These are phyloP conservation scores for Coemansia sp. DNA, from an alignment of 192 early-diverging fungal species.

Conservation along the genomic window DNA sequence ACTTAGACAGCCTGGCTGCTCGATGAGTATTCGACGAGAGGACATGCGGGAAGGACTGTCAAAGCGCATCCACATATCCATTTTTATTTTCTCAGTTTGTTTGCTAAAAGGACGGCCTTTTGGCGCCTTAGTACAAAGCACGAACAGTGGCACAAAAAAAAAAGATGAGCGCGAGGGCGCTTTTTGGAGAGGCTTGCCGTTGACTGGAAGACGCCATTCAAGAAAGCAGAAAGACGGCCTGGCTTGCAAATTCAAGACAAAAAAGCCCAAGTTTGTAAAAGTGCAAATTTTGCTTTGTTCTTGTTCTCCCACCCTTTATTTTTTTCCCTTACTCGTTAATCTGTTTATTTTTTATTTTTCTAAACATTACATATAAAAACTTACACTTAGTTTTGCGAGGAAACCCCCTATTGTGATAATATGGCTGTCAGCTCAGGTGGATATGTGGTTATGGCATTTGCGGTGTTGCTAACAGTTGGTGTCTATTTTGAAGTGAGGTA, in stretches of 20 bases:
- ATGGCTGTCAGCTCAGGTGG: too few relatives aligned
- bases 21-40: neutral
- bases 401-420: too few relatives aligned
- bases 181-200: neutral
- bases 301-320: neutral
- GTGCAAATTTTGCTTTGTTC: neutral
- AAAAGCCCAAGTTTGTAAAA: neutral
- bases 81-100: neutral
- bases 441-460: neutral
- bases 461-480: neutral
- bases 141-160: neutral
- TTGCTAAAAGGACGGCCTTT: conserved; percentile 1
- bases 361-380: neutral
- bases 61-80: neutral
- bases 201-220: neutral
- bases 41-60: neutral
- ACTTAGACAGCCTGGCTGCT: neutral
- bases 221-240: neutral
- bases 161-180: neutral
- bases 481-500: neutral
- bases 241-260: neutral
- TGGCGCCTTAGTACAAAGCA: neutral
- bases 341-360: neutral
- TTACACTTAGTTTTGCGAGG: neutral
- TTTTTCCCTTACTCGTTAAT: neutral